Evolutionary conservation across 176 grass and related monocot species (phyloP).

Genomic region (Eremochloa ophiuroides): DNA sequence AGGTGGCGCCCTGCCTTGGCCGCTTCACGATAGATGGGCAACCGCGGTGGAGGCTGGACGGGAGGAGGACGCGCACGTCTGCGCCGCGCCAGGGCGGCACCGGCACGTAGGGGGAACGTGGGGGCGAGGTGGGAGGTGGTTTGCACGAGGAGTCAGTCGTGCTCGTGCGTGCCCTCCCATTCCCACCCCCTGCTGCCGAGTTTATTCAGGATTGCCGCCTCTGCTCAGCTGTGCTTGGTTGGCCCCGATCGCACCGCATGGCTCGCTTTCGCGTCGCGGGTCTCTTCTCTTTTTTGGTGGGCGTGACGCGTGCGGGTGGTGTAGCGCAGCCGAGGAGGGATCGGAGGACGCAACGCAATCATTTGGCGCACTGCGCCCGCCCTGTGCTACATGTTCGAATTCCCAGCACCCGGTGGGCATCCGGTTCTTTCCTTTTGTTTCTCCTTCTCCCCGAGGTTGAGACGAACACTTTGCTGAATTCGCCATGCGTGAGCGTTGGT

Average conservation of each 20-base stretch:
- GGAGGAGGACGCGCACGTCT: background rate
- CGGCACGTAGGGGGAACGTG: slow-evolving; percentile 4
- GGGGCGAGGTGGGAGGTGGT: background rate
- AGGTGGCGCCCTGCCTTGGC: background rate
- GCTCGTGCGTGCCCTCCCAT: background rate
- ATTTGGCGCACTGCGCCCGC: background rate
- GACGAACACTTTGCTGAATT: no score
- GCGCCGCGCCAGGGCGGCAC: background rate
- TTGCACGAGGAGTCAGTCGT: background rate
- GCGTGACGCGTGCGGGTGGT: background rate
- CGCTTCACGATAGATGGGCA: slow-evolving; percentile 5
- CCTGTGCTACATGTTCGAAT: slow-evolving; percentile 2
- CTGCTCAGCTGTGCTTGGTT: background rate
- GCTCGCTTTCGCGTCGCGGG: background rate
- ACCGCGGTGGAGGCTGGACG: background rate
- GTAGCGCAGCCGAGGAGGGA: background rate
- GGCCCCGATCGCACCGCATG: background rate
- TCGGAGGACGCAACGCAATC: background rate
- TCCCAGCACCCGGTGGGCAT: background rate
- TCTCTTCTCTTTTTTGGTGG: background rate
- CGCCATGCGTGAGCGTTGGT: background rate
- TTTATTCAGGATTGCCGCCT: background rate
- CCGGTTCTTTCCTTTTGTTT: background rate
- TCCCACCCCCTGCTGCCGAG: background rate
- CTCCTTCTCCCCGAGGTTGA: no score